Conservation (phyloP, 192 early-diverging fungal genomes). For the Coemansia sp. region DNA sequence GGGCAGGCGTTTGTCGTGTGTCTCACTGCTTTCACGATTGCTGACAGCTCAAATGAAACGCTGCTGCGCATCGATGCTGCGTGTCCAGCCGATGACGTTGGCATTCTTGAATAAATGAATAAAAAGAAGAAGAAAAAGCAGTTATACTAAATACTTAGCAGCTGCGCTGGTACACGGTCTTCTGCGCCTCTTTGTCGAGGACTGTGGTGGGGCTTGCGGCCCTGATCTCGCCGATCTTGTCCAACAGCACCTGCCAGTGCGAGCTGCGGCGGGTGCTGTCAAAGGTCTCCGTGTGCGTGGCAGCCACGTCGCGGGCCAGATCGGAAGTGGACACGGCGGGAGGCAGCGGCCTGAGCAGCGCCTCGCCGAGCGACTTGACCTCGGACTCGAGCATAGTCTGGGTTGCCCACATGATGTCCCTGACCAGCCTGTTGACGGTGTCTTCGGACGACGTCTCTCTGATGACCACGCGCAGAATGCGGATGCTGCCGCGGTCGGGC, state of each 20-base stretch:
- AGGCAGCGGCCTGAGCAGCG: constrained; percentile 32
- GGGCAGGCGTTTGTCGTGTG: constrained; percentile 34
- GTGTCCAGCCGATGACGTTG: constrained; percentile 22
- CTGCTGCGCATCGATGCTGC: constrained; percentile 34
- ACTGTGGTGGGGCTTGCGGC: background rate
- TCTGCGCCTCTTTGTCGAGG: constrained; percentile 10
- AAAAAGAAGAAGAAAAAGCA: background rate
- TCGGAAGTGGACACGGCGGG: constrained; percentile 24
- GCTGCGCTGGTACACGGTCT: constrained; percentile 36
- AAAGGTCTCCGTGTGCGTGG: constrained; percentile 12
- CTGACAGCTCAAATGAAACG: background rate
- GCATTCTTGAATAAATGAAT: background rate
- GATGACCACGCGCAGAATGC: constrained; percentile 68
- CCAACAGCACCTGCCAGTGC: constrained; percentile 34
- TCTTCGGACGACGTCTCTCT: constrained; percentile 60
- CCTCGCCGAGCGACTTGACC: constrained; percentile 33
- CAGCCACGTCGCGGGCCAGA: constrained; percentile 26
- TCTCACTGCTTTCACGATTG: constrained; percentile 9
- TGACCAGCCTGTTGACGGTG: constrained; percentile 52
- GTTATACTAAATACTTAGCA: constrained; percentile 15
- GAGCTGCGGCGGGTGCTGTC: constrained; percentile 14
- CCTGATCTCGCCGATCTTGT: constrained; percentile 38
- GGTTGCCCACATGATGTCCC: constrained; percentile 57
- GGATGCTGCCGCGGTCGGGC: constrained; percentile 42
- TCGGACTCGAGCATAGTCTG: constrained; percentile 50